Base-by-base conservation (phyloP, 2,329 filamentous ascomycete genomes). In the Periconia digitata region DNA sequence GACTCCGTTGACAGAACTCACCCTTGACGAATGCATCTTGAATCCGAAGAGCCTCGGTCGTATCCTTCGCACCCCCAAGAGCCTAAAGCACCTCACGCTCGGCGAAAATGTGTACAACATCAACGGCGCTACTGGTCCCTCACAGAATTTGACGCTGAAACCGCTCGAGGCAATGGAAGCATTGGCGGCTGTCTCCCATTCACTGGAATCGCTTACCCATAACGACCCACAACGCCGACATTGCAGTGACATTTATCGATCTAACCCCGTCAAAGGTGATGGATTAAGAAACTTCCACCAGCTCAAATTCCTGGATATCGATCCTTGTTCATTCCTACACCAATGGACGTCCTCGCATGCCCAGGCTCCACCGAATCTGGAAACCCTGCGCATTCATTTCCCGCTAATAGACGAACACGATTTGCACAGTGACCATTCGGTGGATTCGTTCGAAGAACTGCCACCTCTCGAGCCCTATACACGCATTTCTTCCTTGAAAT, bases 21-120 rank as follows among this genome's bases (percentile, higher is more conserved):
- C 67, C 16, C 66, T 72, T 38, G 66, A 72, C 44, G 69, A 72
- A 47, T 71, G 67, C 51, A 60, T 66, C 18, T 48, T 72, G 3
- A 44, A 50, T 3, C 53, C 63, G 6, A 49, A 49, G 29, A 61
- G 58, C 23, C 39, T 72, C 29, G 47, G 38, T 2, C 53, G 55
- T 18, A 63, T 71, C 5, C 44, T 72, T 10, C 39, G 49, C 24
- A 64, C 61, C 3, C 68, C 69, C 1, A 62, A 59, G 24, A 52
- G 46, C 2, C 50, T 72, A 13, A 66, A 62, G 47, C 51, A 59
- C 13, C 57, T 72, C 16, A 67, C 63, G 0, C 54, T 72, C 6
- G 67, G 68, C 17, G 69, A 72, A 45, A 70, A 69, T 20, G 56
- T 65, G 1, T 62, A 56, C 51, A 67, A 69, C 22, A 50, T 57